phyloP scores from a whole-genome alignment of 805 yeast genomes.

The Blastobotrys chiropterorum region DNA sequence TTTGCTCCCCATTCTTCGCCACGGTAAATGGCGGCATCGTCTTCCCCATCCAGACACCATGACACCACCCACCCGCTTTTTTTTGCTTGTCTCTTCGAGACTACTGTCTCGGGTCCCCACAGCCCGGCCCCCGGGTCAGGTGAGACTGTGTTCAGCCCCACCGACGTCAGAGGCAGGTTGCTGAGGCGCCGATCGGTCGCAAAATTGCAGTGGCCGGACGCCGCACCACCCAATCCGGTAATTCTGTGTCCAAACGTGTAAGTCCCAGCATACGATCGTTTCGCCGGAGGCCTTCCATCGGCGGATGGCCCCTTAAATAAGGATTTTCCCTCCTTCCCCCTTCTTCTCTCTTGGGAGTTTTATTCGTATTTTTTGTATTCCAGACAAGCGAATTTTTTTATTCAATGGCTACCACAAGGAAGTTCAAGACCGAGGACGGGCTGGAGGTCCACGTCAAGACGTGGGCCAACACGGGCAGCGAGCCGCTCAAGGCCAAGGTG shows the following conservation, averaged over 20 bases:
- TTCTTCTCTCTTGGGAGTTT: neutral
- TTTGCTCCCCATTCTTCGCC: no score
- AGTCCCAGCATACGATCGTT: neutral
- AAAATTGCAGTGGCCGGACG: neutral
- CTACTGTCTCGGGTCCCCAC: no score
- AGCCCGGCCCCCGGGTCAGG: no score
- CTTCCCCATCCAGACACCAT: no score
- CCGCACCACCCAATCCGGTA: neutral
- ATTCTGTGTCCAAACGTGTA: neutral
- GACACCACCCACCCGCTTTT: no score
- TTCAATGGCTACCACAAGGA: neutral
- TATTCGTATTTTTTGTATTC: neutral
- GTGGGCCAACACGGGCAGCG: slow-evolving; percentile 20
- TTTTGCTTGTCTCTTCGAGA: no score
- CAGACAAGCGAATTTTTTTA: neutral
- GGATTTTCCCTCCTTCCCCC: neutral
- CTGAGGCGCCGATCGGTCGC: neutral
- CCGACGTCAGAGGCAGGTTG: neutral
- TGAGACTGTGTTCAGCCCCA: no score
- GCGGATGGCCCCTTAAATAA: neutral
- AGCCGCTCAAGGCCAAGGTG: slow-evolving; percentile 23
- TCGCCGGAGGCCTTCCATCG: neutral
- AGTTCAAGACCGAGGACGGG: slow-evolving; percentile 9
- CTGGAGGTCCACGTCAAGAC: slow-evolving; percentile 10
- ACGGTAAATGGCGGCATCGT: no score